Percentiles rank a stretch among this genome's conserved stretches.
These are phyloP conservation scores for Backusella liffmaniae DNA, from an alignment of 192 early-diverging fungal species.

Conservation along the genomic window DNA sequence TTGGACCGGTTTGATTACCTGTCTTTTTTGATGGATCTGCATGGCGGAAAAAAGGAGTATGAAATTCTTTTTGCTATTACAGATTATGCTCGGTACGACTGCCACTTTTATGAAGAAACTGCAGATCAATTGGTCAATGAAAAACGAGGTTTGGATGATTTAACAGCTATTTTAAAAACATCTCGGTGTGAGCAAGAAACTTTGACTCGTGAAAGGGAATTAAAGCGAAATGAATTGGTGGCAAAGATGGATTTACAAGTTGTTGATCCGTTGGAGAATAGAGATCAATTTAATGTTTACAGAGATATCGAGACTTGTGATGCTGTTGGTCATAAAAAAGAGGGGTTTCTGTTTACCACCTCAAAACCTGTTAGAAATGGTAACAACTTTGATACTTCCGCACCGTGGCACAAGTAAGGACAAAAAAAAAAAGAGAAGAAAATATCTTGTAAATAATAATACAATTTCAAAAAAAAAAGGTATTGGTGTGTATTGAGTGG, in stretches of 20 bases:
- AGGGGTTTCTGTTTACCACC: constrained; percentile 63
- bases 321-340: constrained; percentile 41
- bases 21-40: constrained; percentile 49
- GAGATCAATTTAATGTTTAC: constrained; percentile 51
- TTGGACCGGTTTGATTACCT: constrained; percentile 60
- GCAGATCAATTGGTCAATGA: constrained; percentile 35
- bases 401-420: constrained; percentile 47
- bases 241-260: background rate
- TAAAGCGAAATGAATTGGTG: constrained; percentile 38
- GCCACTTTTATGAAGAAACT: constrained; percentile 36
- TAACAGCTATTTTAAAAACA: constrained; percentile 3
- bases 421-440: background rate
- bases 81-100: constrained; percentile 52
- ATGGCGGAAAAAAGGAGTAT: constrained; percentile 58
- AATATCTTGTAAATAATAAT: background rate
- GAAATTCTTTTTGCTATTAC: constrained; percentile 53
- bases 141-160: constrained; percentile 37
- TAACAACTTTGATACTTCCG: constrained; percentile 22
- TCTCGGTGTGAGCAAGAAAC: constrained; percentile 39
- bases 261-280: background rate
- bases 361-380: constrained; percentile 40
- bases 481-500: constrained; percentile 70
- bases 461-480: constrained; percentile 27
- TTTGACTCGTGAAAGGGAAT: constrained; percentile 48
- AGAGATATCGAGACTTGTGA: constrained; percentile 55